A percentile compares a stretch with the other conserved stretches of the same genome.
phyloP scores from a whole-genome alignment of 2,329 filamentous ascomycete species.

The Epichloe brachyelytri region DNA sequence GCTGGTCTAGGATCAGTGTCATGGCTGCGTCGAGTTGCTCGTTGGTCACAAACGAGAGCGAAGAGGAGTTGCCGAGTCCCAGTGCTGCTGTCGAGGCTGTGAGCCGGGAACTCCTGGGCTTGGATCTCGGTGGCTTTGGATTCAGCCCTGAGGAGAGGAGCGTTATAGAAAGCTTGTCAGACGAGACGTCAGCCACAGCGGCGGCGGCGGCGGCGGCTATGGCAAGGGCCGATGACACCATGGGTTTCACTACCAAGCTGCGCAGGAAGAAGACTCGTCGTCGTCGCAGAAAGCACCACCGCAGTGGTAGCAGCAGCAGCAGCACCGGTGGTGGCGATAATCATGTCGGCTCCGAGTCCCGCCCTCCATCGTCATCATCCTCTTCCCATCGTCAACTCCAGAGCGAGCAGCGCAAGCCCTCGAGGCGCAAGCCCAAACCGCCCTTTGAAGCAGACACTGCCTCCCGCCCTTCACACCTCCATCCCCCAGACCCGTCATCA shows the following conservation, averaged over 20 bases:
- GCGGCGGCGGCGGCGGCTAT: slow-evolving; percentile 11
- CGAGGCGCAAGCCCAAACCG: slow-evolving; percentile 12
- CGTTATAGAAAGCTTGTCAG: slow-evolving; percentile 18
- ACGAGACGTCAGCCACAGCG: slow-evolving; percentile 10
- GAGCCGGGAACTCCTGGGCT: slow-evolving; percentile 32
- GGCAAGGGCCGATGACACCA: slow-evolving; percentile 17
- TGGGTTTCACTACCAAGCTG: slow-evolving; percentile 33
- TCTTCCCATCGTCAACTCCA: slow-evolving; percentile 10
- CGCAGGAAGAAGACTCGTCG: slow-evolving; percentile 30
- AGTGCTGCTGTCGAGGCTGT: slow-evolving; percentile 44
- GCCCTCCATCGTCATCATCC: slow-evolving; percentile 1
- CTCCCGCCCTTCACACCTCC: slow-evolving; percentile 16
- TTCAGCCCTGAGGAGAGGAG: slow-evolving; percentile 22
- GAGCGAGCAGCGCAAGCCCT: slow-evolving; percentile 10
- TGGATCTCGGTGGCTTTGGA: slow-evolving; percentile 26
- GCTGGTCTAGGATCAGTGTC: slow-evolving; percentile 22
- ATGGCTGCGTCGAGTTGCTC: slow-evolving; percentile 18
- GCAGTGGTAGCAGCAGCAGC: slow-evolving; percentile 16
- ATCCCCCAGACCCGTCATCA: slow-evolving; percentile 27
- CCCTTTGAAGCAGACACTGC: slow-evolving; percentile 14
- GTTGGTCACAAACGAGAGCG: slow-evolving; percentile 20
- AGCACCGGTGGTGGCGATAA: slow-evolving; percentile 13
- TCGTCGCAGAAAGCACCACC: slow-evolving; percentile 24
- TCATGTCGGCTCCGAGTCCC: slow-evolving; percentile 10
- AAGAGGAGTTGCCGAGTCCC: slow-evolving; percentile 29